phyloP scores from a whole-genome alignment of 768 basidiomycete genomes.

The Auricularia cornea region DNA sequence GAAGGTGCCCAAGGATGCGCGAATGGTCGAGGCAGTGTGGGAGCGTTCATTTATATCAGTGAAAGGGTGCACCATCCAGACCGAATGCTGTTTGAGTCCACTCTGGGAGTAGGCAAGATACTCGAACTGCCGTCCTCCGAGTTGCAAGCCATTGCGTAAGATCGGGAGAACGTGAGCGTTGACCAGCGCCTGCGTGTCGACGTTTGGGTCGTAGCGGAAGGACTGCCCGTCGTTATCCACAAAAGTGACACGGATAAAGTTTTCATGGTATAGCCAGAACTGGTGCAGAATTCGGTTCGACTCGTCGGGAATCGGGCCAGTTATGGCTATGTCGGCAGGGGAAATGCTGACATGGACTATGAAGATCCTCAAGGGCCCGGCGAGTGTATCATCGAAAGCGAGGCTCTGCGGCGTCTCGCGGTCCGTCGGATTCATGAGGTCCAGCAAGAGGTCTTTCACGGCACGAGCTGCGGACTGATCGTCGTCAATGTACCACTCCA shows the following conservation, averaged over 20 bases:
- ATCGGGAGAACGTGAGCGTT: conserved; percentile 38
- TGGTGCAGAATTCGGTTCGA: conserved; percentile 56
- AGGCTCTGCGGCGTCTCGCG: no score
- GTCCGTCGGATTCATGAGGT: no score
- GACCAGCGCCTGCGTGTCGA: conserved; percentile 45
- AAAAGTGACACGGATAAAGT: conserved; percentile 56
- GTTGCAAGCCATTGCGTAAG: conserved; percentile 35
- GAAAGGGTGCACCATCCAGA: conserved; percentile 61
- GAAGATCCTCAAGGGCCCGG: background rate
- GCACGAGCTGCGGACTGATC: background rate
- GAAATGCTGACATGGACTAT: conserved; percentile 32
- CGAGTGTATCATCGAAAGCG: no score
- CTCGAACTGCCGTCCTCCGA: conserved; percentile 47
- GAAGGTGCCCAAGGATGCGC: conserved; percentile 48
- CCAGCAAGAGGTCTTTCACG: background rate
- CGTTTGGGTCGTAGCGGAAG: conserved; percentile 47
- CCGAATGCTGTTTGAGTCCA: conserved; percentile 55
- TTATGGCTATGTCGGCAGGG: conserved; percentile 43
- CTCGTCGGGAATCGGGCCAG: conserved; percentile 49
- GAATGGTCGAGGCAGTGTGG: conserved; percentile 41
- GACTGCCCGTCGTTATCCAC: conserved; percentile 43
- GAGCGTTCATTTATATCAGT: conserved; percentile 20
- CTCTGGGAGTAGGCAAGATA: conserved; percentile 72
- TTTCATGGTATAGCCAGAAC: conserved; percentile 31
- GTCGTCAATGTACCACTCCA: background rate